phyloP scores from a whole-genome alignment of 2,329 filamentous ascomycete species.

The Microcyclosporella mali region DNA sequence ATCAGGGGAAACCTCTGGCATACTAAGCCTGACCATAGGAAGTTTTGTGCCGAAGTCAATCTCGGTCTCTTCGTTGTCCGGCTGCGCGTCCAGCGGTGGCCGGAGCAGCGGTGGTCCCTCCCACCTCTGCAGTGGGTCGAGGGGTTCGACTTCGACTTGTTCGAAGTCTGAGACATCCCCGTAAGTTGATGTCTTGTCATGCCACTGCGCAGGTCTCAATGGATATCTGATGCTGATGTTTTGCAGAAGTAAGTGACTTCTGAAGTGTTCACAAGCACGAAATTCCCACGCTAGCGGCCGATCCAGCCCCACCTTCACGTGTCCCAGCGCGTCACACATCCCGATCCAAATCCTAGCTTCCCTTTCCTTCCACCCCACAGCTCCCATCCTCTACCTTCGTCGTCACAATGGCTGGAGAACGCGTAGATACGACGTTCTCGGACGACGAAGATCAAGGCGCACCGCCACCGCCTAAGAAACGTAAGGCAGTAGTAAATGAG shows the following conservation, averaged over 20 bases:
- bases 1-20: too few species aligned
- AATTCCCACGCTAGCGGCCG: not conserved
- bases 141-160: too few species aligned
- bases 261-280: not conserved
- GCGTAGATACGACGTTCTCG: not conserved
- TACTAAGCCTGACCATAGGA: too few species aligned
- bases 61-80: too few species aligned
- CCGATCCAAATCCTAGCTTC: not conserved
- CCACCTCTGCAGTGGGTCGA: too few species aligned
- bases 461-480: not conserved
- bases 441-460: slow-evolving; percentile 42
- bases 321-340: not conserved
- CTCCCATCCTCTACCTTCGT: not conserved
- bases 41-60: too few species aligned
- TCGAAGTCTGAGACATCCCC: too few species aligned
- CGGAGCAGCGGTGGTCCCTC: too few species aligned
- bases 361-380: not conserved
- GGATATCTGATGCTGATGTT: not conserved
- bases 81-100: too few species aligned
- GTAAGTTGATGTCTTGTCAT: too few species aligned
- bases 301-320: not conserved
- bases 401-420: too few species aligned
- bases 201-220: too few species aligned
- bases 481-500: not conserved
- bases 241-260: slow-evolving; percentile 1